These are phyloP conservation scores for Neurospora sp. DNA, from an alignment of 495 filamentous ascomycete species.

Conservation along the genomic window DNA sequence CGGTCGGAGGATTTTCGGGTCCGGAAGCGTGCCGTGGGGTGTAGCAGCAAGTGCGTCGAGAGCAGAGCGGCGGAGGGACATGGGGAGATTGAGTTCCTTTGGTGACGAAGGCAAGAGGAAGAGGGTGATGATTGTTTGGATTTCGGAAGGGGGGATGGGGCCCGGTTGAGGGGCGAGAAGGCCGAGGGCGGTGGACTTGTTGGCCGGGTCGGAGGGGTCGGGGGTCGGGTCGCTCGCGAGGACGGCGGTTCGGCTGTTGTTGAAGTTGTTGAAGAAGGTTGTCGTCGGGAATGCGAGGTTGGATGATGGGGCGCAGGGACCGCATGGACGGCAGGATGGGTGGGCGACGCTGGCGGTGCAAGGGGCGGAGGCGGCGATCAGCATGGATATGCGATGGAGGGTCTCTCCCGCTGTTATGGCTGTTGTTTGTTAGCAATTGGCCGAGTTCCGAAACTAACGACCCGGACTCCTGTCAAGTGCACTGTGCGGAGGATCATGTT, in stretches of 20 bases:
- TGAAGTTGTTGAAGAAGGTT: conserved; percentile 1
- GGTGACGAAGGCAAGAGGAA: conserved; percentile 25
- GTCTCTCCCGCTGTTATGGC: conserved; percentile 15
- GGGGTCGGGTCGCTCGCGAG: conserved; percentile 2
- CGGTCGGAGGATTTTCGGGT: conserved; percentile 20
- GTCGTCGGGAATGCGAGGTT: not conserved
- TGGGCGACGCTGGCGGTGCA: conserved; percentile 10
- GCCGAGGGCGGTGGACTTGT: conserved; percentile 1
- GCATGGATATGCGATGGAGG: conserved; percentile 23
- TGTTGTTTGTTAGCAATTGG: not conserved
- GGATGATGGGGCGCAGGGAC: not conserved
- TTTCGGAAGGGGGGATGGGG: conserved; percentile 16
- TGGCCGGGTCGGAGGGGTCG: not conserved
- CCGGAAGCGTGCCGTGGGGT: conserved; percentile 5
- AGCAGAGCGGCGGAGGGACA: conserved; percentile 19
- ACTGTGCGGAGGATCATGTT: not conserved
- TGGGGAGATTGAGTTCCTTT: conserved; percentile 35
- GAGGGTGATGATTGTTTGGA: conserved; percentile 25
- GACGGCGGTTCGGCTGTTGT: conserved; percentile 1
- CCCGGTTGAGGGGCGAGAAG: conserved; percentile 1
- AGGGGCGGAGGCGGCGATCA: conserved; percentile 21
- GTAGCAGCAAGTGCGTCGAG: conserved; percentile 15
- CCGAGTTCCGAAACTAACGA: not conserved
- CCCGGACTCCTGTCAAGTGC: not conserved
- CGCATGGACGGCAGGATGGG: not conserved